Percentiles rank a stretch among this genome's conserved stretches.
phyloP scores from a whole-genome alignment of 257 asterid species.

The Cynanchum wilfordii region DNA sequence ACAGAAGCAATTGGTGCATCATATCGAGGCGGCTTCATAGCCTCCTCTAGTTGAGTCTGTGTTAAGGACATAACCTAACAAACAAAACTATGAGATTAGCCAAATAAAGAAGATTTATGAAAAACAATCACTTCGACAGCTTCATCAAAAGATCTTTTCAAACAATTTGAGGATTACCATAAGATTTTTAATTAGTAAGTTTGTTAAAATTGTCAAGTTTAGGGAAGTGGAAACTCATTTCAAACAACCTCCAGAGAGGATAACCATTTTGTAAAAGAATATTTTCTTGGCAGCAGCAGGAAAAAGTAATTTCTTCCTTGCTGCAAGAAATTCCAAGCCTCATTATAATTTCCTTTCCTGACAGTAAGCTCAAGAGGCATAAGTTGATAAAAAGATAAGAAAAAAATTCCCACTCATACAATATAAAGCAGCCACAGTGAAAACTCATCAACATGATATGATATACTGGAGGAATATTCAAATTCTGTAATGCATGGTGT shows the following conservation, averaged over 20 bases:
- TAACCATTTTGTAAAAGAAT: neutral
- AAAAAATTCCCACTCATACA: neutral
- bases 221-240: neutral
- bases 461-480: neutral
- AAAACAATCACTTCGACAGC: neutral
- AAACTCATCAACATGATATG: neutral
- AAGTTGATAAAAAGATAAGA: neutral
- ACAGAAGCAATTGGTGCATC: conserved; percentile 56
- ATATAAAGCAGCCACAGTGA: neutral
- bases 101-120: conserved; percentile 1
- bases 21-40: conserved; percentile 64
- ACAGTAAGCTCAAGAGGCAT: neutral
- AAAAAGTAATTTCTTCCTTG: neutral
- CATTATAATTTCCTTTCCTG: neutral
- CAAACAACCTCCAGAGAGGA: neutral
- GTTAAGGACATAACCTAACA: conserved; percentile 81
- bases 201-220: neutral
- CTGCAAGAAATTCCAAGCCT: neutral
- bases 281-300: neutral
- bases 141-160: neutral
- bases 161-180: neutral
- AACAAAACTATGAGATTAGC: conserved; percentile 12
- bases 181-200: neutral
- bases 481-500: neutral
- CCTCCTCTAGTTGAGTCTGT: conserved; percentile 91